A percentile compares a stretch with the other conserved stretches of the same genome.
These are phyloP conservation scores for Chamaecrista fasciculata DNA, from an alignment of 306 rosid genomes.

Conservation along the genomic window DNA sequence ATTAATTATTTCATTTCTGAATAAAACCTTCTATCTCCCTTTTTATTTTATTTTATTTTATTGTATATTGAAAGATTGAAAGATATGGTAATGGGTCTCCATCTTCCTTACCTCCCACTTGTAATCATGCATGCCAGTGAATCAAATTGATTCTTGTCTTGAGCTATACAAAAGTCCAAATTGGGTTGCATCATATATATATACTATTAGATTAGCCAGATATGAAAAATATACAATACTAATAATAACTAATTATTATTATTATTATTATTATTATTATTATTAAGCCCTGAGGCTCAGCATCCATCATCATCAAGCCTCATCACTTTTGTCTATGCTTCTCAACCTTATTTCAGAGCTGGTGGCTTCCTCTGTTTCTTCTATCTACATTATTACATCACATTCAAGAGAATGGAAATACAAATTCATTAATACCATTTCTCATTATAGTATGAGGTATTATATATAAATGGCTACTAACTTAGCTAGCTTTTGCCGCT, in stretches of 20 bases:
- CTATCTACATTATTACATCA: neutral
- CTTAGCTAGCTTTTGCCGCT: too few relatives aligned
- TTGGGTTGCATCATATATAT: slow-evolving; percentile 32
- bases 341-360: slow-evolving; percentile 16
- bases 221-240: too few relatives aligned
- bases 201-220: too few relatives aligned
- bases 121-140: slow-evolving; percentile 41
- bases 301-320: slow-evolving; percentile 18
- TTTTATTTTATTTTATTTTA: neutral
- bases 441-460: too few relatives aligned
- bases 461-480: too few relatives aligned
- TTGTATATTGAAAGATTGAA: neutral
- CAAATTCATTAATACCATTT: too few relatives aligned
- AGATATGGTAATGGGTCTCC: slow-evolving; percentile 31
- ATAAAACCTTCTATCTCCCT: slow-evolving; percentile 3
- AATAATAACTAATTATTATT: too few relatives aligned
- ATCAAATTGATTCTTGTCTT: slow-evolving; percentile 49
- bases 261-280: too few relatives aligned
- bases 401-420: too few relatives aligned
- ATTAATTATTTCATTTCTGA: neutral
- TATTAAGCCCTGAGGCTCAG: neutral
- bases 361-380: neutral
- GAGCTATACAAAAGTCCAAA: slow-evolving; percentile 51
- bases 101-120: slow-evolving; percentile 44
- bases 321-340: slow-evolving; percentile 24